Evolutionary conservation across 2,329 filamentous ascomycete genomes (phyloP).

Genomic region (Rutstroemia sp.): DNA sequence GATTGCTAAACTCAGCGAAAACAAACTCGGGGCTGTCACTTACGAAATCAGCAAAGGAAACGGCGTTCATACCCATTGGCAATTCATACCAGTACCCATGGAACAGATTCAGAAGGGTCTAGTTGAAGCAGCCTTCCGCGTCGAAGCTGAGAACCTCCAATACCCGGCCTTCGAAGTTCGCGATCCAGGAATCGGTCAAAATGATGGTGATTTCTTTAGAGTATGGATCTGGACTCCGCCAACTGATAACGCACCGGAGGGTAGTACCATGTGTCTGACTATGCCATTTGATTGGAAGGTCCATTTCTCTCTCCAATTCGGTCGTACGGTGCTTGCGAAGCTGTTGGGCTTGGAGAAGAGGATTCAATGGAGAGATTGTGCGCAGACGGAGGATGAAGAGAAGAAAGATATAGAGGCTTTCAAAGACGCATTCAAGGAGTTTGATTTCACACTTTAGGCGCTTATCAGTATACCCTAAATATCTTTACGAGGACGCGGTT

Average conservation of each 20-base stretch:
- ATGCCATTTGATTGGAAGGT: conserved; percentile 65
- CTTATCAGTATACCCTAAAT: not conserved
- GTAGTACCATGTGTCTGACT: conserved; percentile 58
- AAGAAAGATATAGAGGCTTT: conserved; percentile 70
- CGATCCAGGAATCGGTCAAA: conserved; percentile 43
- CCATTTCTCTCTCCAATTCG: conserved; percentile 87
- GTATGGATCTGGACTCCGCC: conserved; percentile 66
- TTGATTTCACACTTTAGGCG: conserved; percentile 58
- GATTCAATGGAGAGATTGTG: conserved; percentile 79
- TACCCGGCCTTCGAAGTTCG: conserved; percentile 44
- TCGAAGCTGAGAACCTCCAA: conserved; percentile 70
- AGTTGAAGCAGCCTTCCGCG: conserved; percentile 81
- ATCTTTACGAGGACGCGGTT: not conserved
- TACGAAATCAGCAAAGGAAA: conserved; percentile 83
- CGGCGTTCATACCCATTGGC: conserved; percentile 90
- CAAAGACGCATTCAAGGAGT: conserved; percentile 73
- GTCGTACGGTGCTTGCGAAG: conserved; percentile 80
- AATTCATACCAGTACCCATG: conserved; percentile 71
- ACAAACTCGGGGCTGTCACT: conserved; percentile 71
- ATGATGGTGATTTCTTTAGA: conserved; percentile 66
- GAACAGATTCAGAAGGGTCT: conserved; percentile 63
- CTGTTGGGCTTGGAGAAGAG: conserved; percentile 72
- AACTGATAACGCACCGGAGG: conserved; percentile 37
- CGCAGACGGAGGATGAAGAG: conserved; percentile 72
- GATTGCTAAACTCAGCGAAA: conserved; percentile 48